A percentile compares a stretch with the other conserved stretches of the same genome.
Conservation (phyloP, 169 alveolate genomes). For the Condylostoma magnum region DNA sequence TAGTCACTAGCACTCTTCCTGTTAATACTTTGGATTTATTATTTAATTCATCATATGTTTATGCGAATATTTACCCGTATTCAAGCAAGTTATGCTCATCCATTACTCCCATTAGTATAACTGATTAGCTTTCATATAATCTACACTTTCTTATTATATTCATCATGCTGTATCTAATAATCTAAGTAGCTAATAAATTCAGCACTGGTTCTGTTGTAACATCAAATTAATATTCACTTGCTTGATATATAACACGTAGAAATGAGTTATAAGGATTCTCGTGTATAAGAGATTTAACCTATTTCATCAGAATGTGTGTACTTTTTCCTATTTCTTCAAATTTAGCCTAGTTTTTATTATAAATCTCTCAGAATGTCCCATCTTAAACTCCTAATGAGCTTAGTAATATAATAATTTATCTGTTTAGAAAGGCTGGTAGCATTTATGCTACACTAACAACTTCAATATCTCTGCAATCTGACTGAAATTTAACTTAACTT, state of each 20-base stretch:
- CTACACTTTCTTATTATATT: background rate
- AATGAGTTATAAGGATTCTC: background rate
- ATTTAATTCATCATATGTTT: background rate
- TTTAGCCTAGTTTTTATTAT: background rate
- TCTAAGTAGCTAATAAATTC: background rate
- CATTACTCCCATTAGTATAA: constrained; percentile 16
- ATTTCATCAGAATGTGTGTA: background rate
- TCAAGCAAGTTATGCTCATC: constrained; percentile 16
- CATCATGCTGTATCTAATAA: background rate
- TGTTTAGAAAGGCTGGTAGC: background rate
- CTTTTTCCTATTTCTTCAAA: background rate
- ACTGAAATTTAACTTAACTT: background rate
- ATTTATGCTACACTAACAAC: background rate
- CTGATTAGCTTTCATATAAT: background rate
- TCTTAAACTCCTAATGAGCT: background rate
- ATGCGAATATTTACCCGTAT: constrained; percentile 22
- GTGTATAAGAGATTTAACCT: background rate
- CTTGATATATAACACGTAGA: background rate
- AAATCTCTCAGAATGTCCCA: background rate
- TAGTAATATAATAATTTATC: constrained; percentile 1
- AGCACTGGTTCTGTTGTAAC: background rate
- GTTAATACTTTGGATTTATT: constrained; percentile 1
- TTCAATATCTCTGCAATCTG: background rate
- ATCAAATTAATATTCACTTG: background rate
- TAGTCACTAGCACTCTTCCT: constrained; percentile 64